Base-by-base conservation (phyloP, 345 rosid species). In the Gynandropsis gynandra region DNA sequence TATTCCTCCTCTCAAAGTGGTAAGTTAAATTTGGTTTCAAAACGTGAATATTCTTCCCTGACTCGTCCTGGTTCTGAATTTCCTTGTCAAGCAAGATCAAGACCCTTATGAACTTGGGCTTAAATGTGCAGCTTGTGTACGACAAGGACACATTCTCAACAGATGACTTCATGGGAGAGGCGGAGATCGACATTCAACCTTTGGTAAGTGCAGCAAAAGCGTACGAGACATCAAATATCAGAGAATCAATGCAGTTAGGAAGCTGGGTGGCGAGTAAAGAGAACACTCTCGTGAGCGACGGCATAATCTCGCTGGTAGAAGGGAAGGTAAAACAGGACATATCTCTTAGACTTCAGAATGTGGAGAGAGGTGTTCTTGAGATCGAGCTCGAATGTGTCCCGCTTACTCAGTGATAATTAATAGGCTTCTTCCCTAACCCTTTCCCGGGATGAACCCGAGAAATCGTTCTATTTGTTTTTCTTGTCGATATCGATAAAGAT, bases 91-190 rank as follows among this genome's bases (percentile, higher is more conserved):
- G n/a, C n/a, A n/a, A n/a, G n/a, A n/a, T n/a, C n/a, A n/a, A n/a
- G n/a, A n/a, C n/a, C n/a, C n/a, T n/a, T n/a, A n/a, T n/a, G n/a
- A n/a, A n/a, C n/a, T n/a, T n/a, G n/a, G n/a, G n/a, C n/a, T n/a
- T 17, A 34, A 27, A 0, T 55, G 14, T 73, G 61, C 87, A 87
- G 96, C 58, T 80, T 49, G 95, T 87, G 52, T 87, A 79, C 37
- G 98, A 92, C 51, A 92, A 87, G 65, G 98, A 92, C 62, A 85
- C 80, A 8, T 92, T 92, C 70, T 55, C 79, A 29, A 66, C 82
- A 0, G 95, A 92, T 56, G 96, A 92, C 75, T 92, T 87, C 63
- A 92, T 87, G 97, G 98, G 98, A 32, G 96, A 87, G 50, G 90
- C 97, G 0, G 97, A 92, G 74, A 85, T 92, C n/a, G 95, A 92